Evolutionary conservation across 139 green algal species (phyloP).

Genomic region (Chlorella sp.): DNA sequence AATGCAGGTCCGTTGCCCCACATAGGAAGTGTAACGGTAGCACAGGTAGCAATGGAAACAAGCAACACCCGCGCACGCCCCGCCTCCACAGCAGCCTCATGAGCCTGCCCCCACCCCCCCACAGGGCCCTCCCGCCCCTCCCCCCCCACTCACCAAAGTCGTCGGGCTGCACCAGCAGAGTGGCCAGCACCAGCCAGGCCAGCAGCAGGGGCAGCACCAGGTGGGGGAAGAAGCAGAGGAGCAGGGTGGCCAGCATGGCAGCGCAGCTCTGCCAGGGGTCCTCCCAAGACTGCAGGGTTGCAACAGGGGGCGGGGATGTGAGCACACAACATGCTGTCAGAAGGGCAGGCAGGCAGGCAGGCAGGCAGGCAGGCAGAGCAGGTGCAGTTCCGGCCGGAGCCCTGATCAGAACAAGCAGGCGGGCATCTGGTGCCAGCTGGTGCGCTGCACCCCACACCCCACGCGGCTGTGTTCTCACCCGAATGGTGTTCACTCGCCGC

Average conservation of each 20-base stretch:
- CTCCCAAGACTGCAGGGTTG: slow-evolving; percentile 31
- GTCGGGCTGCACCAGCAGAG: neutral
- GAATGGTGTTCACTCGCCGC: slow-evolving; percentile 11
- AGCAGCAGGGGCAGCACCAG: slow-evolving; percentile 27
- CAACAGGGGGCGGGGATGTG: too few relatives aligned
- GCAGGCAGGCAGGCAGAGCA: neutral
- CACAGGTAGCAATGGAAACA: too few relatives aligned
- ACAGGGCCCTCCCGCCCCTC: neutral
- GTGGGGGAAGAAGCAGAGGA: slow-evolving; percentile 16
- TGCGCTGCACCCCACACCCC: neutral
- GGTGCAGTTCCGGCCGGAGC: too few relatives aligned
- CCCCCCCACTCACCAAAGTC: neutral
- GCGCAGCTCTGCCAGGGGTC: slow-evolving; percentile 26
- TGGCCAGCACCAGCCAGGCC: slow-evolving; percentile 16
- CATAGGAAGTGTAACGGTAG: too few relatives aligned
- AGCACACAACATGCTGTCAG: too few relatives aligned
- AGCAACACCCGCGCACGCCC: too few relatives aligned
- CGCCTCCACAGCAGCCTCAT: too few relatives aligned
- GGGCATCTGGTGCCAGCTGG: too few relatives aligned
- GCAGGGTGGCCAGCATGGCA: neutral
- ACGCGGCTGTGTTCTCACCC: neutral
- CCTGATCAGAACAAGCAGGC: too few relatives aligned
- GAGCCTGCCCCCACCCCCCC: neutral
- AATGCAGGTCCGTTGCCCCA: too few relatives aligned
- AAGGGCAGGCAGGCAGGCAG: too few relatives aligned